These are phyloP conservation scores for Vigna trinervia DNA, from an alignment of 306 rosid species.

Conservation along the genomic window DNA sequence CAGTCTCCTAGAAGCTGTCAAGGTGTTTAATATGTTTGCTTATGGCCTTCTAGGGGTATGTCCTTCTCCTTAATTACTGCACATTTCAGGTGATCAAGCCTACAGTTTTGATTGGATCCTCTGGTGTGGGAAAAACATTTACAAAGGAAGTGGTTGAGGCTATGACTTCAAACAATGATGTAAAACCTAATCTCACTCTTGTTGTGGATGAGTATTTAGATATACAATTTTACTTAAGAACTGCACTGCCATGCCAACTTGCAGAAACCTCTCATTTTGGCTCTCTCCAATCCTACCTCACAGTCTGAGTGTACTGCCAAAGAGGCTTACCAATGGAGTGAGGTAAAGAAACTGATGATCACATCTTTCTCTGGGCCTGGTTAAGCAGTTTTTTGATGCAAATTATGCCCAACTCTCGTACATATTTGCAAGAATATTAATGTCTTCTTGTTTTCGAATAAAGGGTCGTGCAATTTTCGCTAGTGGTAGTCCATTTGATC, in stretches of 20 bases:
- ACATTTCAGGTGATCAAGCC: conserved; percentile 75
- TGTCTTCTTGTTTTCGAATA: conserved; percentile 15
- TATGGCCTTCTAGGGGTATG: conserved; percentile 22
- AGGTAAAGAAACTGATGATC: conserved; percentile 58
- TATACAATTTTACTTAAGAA: not conserved
- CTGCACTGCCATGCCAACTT: conserved; percentile 35
- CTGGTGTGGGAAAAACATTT: conserved; percentile 83
- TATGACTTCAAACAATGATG: conserved; percentile 70
- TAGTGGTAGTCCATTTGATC: conserved; percentile 96
- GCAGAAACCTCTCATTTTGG: conserved; percentile 91
- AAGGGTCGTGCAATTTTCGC: conserved; percentile 93
- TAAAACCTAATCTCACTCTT: conserved; percentile 42
- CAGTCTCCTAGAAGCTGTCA: conserved; percentile 73
- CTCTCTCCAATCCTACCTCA: conserved; percentile 92
- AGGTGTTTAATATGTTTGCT: conserved; percentile 54
- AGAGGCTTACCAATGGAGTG: conserved; percentile 83
- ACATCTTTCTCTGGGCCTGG: conserved; percentile 1
- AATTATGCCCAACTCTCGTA: conserved; percentile 2
- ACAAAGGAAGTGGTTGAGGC: conserved; percentile 89
- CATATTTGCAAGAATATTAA: not conserved
- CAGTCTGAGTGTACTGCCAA: conserved; percentile 97
- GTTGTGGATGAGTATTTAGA: not conserved
- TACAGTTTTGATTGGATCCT: conserved; percentile 86
- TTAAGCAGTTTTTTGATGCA: conserved; percentile 9
- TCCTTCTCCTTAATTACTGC: conserved; percentile 15